Percentiles rank a stretch among this genome's conserved stretches.
phyloP scores from a whole-genome alignment of 2,329 filamentous ascomycete species.

The Monilinia polystroma region DNA sequence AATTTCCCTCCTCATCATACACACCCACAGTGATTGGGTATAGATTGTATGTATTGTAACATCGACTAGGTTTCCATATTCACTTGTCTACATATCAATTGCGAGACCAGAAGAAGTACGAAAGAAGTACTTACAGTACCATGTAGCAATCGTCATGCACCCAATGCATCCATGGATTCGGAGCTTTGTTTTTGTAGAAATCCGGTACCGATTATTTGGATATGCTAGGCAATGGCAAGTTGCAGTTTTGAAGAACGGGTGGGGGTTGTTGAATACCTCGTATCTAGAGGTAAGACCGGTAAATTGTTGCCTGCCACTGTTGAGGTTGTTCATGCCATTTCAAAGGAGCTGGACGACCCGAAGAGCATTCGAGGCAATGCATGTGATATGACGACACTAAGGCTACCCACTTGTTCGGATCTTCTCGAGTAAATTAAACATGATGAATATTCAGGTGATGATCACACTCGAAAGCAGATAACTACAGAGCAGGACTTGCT shows the following conservation, averaged over 20 bases:
- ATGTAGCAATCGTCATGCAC: not conserved
- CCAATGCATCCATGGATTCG: constrained; percentile 5
- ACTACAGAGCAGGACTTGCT: not conserved
- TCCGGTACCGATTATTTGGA: constrained; percentile 18
- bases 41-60: constrained; percentile 7
- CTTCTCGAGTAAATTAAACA: not conserved
- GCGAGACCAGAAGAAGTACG: not conserved
- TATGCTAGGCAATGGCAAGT: not conserved
- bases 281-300: not conserved
- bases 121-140: no score
- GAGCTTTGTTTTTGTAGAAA: constrained; percentile 2
- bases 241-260: not conserved
- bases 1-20: not conserved
- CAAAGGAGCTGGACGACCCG: not conserved
- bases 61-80: constrained; percentile 2
- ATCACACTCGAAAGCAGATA: not conserved
- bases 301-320: not conserved
- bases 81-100: not conserved
- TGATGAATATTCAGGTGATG: not conserved
- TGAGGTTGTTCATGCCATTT: not conserved
- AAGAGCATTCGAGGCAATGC: not conserved
- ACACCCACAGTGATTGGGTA: constrained; percentile 7
- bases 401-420: not conserved
- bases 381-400: constrained; percentile 1
- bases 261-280: not conserved